Base-by-base conservation (phyloP, 164 flowering plant genomes). In the Magnolia kwangsiensis region DNA sequence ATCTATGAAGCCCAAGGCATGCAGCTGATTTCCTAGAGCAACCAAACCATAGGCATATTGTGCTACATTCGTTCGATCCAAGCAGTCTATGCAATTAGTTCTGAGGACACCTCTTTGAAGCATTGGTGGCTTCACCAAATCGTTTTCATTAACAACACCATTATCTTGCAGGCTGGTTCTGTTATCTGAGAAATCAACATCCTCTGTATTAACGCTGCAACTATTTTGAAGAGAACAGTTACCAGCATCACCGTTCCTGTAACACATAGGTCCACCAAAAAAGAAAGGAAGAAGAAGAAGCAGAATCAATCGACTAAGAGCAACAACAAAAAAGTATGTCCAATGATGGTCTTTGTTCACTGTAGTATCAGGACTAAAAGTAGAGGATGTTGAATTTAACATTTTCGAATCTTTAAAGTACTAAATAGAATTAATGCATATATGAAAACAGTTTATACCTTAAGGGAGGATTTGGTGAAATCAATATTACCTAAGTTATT, bases 31-130 rank as follows among this genome's bases (percentile, higher is more conserved):
- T 50, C 96, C 97, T 27, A 96, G 90, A 75, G 96, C 95, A 86
- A 84, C 92, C 79, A 92, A 87, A 49, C 99, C 99, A 81, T 85
- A 94, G 14, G 95, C 90, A 84, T 87, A 96, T 72, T 96, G 99
- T 2, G 97, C 97, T 78, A 92, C 96, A 87, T 96, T 96, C 66
- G 99, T 96, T 71, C 98, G 98, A 80, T 96, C 99, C 83, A 96
- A 86, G 83, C 98, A 96, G 72, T 96, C 99, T 55, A 96, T 96
- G 87, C 99, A 96, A 72, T 96, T 96, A 71, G 98, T 94, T 76
- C 99, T 84, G 63, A 96, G 80, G 50, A 96, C 95, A 50, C 99
- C 99, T 45, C 76, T 89, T 76, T 94, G 99, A 70, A 90, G 82
- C 84, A 76, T 81, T 1, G 80, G 87, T 51, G 82, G 80, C 82